A percentile compares a stretch with the other conserved stretches of the same genome.
phyloP scores from a whole-genome alignment of 306 rosid species.

The Gastrolobium villosum region DNA sequence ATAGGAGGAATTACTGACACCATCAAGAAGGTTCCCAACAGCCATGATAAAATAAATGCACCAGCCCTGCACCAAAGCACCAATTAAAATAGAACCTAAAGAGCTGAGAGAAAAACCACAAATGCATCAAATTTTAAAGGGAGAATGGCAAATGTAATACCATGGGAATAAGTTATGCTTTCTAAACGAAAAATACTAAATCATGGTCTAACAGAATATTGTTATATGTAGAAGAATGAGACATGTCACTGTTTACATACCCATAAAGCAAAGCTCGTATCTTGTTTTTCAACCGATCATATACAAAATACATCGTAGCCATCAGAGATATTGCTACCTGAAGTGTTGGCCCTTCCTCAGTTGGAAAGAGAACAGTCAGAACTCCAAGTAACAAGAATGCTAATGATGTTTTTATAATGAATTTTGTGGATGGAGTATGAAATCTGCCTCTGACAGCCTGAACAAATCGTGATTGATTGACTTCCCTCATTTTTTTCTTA shows the following conservation, averaged over 20 bases:
- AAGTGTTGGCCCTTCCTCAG: constrained; percentile 98
- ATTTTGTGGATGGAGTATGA: constrained; percentile 76
- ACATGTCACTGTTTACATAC: constrained; percentile 57
- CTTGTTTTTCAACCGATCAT: constrained; percentile 86
- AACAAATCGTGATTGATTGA: constrained; percentile 77
- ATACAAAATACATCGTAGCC: constrained; percentile 81
- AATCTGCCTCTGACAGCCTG: constrained; percentile 85
- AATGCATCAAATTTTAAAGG: constrained; percentile 31
- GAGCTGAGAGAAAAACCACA: constrained; percentile 19
- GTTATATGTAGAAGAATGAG: constrained; percentile 12
- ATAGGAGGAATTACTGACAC: constrained; percentile 92
- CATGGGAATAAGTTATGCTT: constrained; percentile 22
- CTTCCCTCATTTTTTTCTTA: constrained; percentile 83
- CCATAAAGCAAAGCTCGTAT: constrained; percentile 82
- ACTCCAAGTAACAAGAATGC: constrained; percentile 77
- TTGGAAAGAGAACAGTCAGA: constrained; percentile 85
- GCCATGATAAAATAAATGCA: constrained; percentile 85
- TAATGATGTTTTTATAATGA: constrained; percentile 80
- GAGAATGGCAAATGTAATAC: constrained; percentile 20
- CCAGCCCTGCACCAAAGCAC: constrained; percentile 77
- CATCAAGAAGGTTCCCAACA: constrained; percentile 97
- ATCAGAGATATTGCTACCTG: constrained; percentile 90
- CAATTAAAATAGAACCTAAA: constrained; percentile 14
- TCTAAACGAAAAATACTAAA: constrained; percentile 12
- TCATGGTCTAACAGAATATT: constrained; percentile 27